These are phyloP conservation scores for Saccharum officinarum DNA, from an alignment of 176 grass and related monocot genomes.

Conservation along the genomic window DNA sequence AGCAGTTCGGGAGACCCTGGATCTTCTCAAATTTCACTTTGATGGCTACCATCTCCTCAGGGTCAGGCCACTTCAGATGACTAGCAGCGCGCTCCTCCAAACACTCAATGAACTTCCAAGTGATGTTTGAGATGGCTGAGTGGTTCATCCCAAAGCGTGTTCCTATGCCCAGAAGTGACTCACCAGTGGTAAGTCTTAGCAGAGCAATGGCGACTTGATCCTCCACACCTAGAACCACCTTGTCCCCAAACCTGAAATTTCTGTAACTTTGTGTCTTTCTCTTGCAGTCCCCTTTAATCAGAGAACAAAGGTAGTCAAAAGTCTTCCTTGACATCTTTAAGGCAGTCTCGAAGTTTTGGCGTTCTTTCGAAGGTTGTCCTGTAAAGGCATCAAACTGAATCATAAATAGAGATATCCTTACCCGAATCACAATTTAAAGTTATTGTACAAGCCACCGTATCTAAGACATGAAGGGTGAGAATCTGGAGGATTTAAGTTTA, in stretches of 20 bases:
- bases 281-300: conserved; percentile 52
- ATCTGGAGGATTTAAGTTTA: conserved; percentile 4
- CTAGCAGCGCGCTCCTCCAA: conserved; percentile 31
- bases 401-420: not conserved
- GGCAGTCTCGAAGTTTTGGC: conserved; percentile 52
- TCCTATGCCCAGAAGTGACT: conserved; percentile 45
- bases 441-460: too few species aligned
- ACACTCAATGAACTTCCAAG: conserved; percentile 56
- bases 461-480: conserved; percentile 5
- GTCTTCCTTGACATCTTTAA: conserved; percentile 87
- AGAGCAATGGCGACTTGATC: conserved; percentile 57
- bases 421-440: too few species aligned
- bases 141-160: conserved; percentile 52
- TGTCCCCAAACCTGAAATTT: conserved; percentile 47
- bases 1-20: conserved; percentile 60
- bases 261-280: conserved; percentile 42
- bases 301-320: conserved; percentile 75
- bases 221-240: conserved; percentile 40
- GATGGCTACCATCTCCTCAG: conserved; percentile 36
- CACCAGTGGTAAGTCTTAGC: conserved; percentile 52
- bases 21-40: conserved; percentile 54
- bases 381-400: conserved; percentile 28
- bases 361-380: conserved; percentile 48
- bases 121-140: conserved; percentile 50
- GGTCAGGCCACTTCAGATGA: conserved; percentile 50